Base-by-base conservation (phyloP, 495 filamentous ascomycete genomes). In the Tuber brumale region DNA sequence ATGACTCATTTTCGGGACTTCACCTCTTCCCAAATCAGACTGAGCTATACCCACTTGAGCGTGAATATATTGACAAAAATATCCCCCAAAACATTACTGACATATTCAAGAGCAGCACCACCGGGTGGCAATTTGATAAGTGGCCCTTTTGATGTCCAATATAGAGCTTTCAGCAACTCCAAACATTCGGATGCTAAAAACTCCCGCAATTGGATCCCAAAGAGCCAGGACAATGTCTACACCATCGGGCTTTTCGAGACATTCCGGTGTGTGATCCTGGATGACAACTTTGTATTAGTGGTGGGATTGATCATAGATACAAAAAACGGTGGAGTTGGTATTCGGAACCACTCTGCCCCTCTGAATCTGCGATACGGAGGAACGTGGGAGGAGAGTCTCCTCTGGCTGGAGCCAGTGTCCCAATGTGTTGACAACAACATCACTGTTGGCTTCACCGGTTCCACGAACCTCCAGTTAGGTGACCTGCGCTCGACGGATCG, bases 281-380 rank as follows among this genome's bases (percentile, higher is more conserved):
- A 84, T 4, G 76, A 86, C 42, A 71, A 61, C 3, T 69, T 81
- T 70, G 71, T 83, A 46, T 45, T 81, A 5, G 80, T 87, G 9
- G 85, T 87, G 48, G 87, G 86, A 12, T 80, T 88, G 10, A 45
- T 87, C 12, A 84, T 87, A 1, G 85, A 88, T 73, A 84, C 82
- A 10, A 72, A 76, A 27, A 76, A 75, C n/a, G 87, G 86, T 4
- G 84, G 85, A 1, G 77, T 87, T 21, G 86, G 85, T 0, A 86
- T 87, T 57, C 82, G 87, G 45, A 87, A 87, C 76, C 87, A 88
- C 72, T 86, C 85, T 1, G 69, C 82, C 0, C 86, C 86, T 7
- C 48, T 66, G 4, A 73, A 12, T n/a, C n/a, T n/a, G n/a, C n/a
- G n/a, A n/a, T n/a, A n/a, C n/a, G n/a, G n/a, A n/a, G n/a, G n/a